Evolutionary conservation across 495 filamentous ascomycete species (phyloP).

Genomic region (Tuber brumale): DNA sequence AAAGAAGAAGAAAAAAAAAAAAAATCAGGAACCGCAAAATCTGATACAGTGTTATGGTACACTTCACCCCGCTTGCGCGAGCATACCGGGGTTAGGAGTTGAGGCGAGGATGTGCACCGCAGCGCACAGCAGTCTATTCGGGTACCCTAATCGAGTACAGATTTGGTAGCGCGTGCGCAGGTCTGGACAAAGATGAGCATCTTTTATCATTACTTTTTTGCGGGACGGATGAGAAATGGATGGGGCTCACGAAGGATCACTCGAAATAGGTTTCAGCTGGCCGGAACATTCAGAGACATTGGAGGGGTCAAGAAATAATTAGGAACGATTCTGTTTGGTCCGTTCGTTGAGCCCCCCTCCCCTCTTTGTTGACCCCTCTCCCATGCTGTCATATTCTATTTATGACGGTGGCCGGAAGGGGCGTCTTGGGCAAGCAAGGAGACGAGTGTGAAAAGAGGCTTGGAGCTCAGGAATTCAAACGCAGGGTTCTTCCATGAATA

Average conservation of each 20-base stretch:
- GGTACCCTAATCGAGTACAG: neutral
- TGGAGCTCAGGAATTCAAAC: neutral
- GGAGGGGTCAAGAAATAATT: too few relatives aligned
- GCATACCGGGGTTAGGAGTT: neutral
- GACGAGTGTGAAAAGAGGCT: neutral
- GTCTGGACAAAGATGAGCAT: neutral
- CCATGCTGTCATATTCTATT: neutral
- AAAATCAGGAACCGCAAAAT: neutral
- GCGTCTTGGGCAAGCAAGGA: neutral
- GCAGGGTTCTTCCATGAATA: neutral
- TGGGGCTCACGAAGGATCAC: neutral
- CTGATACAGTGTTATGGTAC: neutral
- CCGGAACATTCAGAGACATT: neutral
- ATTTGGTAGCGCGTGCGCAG: neutral
- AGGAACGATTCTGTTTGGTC: too few relatives aligned
- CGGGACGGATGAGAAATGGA: neutral
- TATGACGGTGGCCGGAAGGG: neutral
- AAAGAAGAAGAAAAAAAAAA: neutral
- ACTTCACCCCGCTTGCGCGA: neutral
- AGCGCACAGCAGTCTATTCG: neutral
- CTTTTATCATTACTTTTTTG: conserved; percentile 1
- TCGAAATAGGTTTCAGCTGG: neutral
- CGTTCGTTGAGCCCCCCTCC: too few relatives aligned
- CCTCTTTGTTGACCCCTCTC: too few relatives aligned
- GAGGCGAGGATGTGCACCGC: neutral